Evolutionary conservation across 2,329 filamentous ascomycete genomes (phyloP).

Genomic region (Penicillium decumbens): DNA sequence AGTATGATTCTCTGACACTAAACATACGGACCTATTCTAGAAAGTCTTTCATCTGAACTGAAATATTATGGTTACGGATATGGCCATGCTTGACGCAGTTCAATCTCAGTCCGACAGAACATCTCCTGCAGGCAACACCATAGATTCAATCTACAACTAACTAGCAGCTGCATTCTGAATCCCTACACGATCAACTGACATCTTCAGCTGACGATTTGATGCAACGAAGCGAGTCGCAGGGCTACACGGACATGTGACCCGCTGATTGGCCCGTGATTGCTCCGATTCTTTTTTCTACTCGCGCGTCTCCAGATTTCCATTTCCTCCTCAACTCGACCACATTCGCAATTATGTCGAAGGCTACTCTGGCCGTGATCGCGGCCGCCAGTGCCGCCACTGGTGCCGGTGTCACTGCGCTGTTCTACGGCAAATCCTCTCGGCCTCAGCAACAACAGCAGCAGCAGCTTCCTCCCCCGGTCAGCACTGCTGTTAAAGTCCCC

Average conservation of each 20-base stretch:
- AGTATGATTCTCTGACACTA: not conserved
- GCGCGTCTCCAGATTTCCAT: not conserved
- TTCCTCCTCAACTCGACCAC: slow-evolving; percentile 20
- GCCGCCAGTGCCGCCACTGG: slow-evolving; percentile 71
- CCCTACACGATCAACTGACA: not conserved
- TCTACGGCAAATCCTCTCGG: slow-evolving; percentile 51
- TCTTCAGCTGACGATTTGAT: not conserved
- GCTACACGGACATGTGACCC: slow-evolving; percentile 6
- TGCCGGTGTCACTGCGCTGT: slow-evolving; percentile 65
- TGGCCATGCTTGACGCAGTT: not conserved
- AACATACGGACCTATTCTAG: not conserved
- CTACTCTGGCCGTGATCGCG: slow-evolving; percentile 69
- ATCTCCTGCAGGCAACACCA: not conserved
- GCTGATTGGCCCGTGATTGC: slow-evolving; percentile 26
- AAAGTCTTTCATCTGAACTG: not conserved
- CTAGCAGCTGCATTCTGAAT: no score
- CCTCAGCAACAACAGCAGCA: slow-evolving; percentile 25
- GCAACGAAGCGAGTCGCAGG: not conserved
- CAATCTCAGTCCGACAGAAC: not conserved
- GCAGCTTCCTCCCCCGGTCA: slow-evolving; percentile 27
- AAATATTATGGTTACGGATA: not conserved
- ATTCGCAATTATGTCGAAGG: slow-evolving; percentile 64
- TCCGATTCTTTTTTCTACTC: slow-evolving; percentile 10
- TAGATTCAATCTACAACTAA: not conserved
- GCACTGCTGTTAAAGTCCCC: slow-evolving; percentile 28